Evolutionary conservation across 1,284 basidiomycete genomes (phyloP), one percentile per base, ranked within the genome.

Genomic region (Leucoagaricus sp.): DNA sequence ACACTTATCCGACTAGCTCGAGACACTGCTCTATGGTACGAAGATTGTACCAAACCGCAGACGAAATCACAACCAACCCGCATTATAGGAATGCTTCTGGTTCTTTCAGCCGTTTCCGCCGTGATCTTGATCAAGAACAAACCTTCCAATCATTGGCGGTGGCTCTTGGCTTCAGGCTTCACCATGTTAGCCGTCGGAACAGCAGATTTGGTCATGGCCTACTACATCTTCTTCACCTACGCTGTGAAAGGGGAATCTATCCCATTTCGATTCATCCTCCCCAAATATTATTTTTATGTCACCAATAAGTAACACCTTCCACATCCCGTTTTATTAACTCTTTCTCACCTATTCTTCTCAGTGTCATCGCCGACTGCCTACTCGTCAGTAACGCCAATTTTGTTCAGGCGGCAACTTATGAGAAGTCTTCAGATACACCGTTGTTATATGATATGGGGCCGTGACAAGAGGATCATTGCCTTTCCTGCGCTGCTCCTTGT

Each of bases 331-430:
- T 15, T 10, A 10, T 13, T 34, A 8, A n/a, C 17, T 9, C 36
- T 6, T 4, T 6, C 17, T 44, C 17, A 52, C 12, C 3, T n/a
- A 26, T 38, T 40, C 41, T 13, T 9, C 12, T 15, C 38, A 64
- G 65, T 55, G 50, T 62, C 41, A 57, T 65, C 46, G 65, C 66
- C n/a, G 63, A 64, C 42, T 58, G 60, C 9, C 51, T 67, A 26
- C 47, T 67, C 38, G 65, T 66, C 36, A 34, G 64, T 57, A 7
- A 13, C 12, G n/a, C 8, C 13, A 6, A 15, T 25, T 12, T 8
- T 25, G 7, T 33, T 36, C 31, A 9, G n/a, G 6, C 29, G 15
- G 6, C 13, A 25, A 13, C 21, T 6, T 17, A 2, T 23, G 6
- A 33, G 10, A n/a, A 4, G 13, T 28, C 19, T 38, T 12, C 36